Base-by-base conservation (phyloP, 345 rosid species). In the Limnanthes douglasii region DNA sequence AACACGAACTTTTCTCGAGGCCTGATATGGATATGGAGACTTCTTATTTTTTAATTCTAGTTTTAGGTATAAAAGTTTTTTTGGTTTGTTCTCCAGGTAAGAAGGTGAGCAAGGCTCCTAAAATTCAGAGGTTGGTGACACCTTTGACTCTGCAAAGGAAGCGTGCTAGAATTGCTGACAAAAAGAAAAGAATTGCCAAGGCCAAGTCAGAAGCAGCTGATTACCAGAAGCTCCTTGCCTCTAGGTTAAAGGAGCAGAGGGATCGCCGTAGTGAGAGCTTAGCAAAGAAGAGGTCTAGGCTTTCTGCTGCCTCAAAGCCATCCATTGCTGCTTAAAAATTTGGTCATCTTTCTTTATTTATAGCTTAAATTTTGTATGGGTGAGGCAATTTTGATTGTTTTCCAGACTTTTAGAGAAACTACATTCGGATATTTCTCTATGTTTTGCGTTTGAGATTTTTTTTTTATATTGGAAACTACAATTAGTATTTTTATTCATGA, bases 151-250 rank as follows among this genome's bases (percentile, higher is more conserved):
- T 85, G 52, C 96, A 80, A 49, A 71, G 90, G 78, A 85, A 85
- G 78, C 69, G 86, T 0, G 49, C 68, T 0, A 79, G 93, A 65
- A 62, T 76, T 51, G 54, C 86, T 4, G 82, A 76, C 25, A 85
- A 85, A 73, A 84, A 84, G 79, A 76, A 67, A 77, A 73, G 79
- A 49, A 68, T 75, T 27, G 73, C 77, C 0, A 84, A 79, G 85
- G 81, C 95, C 37, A 73, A 76, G 77, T 36, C 95, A 4, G 95
- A 79, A 18, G 95, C 95, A 0, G 95, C 86, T 0, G 93, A 79
- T 18, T 84, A 79, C 59, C 93, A 79, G 66, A 84, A 70, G 46
- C 95, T 84, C 55, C 93, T 84, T 10, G 88, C 85, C 15, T 53
- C 72, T 11, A 61, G 95, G 43, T 63, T 84, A 53, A 84, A 79